Percentiles rank a stretch among this genome's conserved stretches.
Evolutionary conservation across 2,329 filamentous ascomycete species (phyloP).

Genomic region (Calonectria pseudoreteaudii): DNA sequence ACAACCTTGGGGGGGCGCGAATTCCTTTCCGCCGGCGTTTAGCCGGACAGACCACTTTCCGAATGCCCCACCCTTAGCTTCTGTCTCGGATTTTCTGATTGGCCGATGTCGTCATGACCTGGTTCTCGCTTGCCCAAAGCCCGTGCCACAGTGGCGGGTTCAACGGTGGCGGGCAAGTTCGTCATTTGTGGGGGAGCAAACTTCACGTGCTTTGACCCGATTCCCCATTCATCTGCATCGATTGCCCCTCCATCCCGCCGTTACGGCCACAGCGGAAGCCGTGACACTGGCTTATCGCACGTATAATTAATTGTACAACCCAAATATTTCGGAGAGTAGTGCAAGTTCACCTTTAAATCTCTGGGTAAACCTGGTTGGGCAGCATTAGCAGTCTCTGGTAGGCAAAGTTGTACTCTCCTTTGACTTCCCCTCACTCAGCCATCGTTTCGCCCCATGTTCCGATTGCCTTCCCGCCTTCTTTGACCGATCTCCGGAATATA

Average conservation of each 20-base stretch:
- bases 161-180: constrained; percentile 1
- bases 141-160: constrained; percentile 1
- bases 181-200: constrained; percentile 7
- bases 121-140: neutral
- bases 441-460: constrained; percentile 1
- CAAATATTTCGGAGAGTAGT: too few species aligned
- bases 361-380: neutral
- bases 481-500: constrained; percentile 9
- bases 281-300: neutral
- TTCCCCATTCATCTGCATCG: neutral
- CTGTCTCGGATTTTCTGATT: constrained; percentile 24
- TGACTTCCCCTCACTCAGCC: constrained; percentile 2
- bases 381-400: neutral
- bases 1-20: constrained; percentile 23
- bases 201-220: neutral
- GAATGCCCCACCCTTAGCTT: neutral
- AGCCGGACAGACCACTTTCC: constrained; percentile 28
- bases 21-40: constrained; percentile 29
- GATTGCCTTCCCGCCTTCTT: neutral
- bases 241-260: neutral
- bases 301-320: neutral
- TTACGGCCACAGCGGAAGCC: neutral
- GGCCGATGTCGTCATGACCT: constrained; percentile 14
- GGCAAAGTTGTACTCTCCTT: neutral
- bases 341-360: neutral